A percentile compares a stretch with the other conserved stretches of the same genome.
Conservation (phyloP, 768 basidiomycete species). For the Leccinum pellstonianum region DNA sequence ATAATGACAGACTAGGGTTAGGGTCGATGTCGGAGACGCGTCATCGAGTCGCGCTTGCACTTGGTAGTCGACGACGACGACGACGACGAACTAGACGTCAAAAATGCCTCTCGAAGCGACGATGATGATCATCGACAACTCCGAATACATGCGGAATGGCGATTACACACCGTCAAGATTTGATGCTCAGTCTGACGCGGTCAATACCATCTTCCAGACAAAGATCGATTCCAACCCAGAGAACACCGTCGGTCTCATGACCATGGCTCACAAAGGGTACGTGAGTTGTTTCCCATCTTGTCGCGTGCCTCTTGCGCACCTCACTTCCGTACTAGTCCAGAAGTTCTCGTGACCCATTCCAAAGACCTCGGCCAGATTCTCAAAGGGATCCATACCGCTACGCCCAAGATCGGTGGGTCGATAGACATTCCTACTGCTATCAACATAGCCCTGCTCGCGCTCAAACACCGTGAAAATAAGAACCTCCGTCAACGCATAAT, state of each 20-base stretch:
- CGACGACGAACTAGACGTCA: conserved; percentile 14
- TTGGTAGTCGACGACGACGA: conserved; percentile 3
- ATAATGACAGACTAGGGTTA: conserved; percentile 17
- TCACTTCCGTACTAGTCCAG: conserved; percentile 55
- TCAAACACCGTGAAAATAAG: conserved; percentile 99
- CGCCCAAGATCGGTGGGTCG: conserved; percentile 72
- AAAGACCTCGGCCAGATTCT: conserved; percentile 94
- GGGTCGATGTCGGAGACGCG: conserved; percentile 26
- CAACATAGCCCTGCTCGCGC: conserved; percentile 89
- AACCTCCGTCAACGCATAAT: conserved; percentile 95
- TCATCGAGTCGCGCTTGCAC: conserved; percentile 18
- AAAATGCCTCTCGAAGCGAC: conserved; percentile 97
- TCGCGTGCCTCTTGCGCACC: conserved; percentile 1
- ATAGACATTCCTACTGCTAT: conserved; percentile 90
- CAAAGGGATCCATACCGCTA: conserved; percentile 67
- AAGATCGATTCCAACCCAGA: conserved; percentile 97
- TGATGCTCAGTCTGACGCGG: conserved; percentile 89
- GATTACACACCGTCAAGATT: conserved; percentile 87
- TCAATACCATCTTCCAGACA: conserved; percentile 84
- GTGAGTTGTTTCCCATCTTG: conserved; percentile 22
- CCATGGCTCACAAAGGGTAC: conserved; percentile 96
- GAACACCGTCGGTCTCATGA: conserved; percentile 97
- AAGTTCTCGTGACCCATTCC: conserved; percentile 94
- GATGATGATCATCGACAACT: conserved; percentile 97
- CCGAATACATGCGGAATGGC: conserved; percentile 95